Conservation (phyloP, 805 yeast genomes). For the Metschnikowia similis region DNA sequence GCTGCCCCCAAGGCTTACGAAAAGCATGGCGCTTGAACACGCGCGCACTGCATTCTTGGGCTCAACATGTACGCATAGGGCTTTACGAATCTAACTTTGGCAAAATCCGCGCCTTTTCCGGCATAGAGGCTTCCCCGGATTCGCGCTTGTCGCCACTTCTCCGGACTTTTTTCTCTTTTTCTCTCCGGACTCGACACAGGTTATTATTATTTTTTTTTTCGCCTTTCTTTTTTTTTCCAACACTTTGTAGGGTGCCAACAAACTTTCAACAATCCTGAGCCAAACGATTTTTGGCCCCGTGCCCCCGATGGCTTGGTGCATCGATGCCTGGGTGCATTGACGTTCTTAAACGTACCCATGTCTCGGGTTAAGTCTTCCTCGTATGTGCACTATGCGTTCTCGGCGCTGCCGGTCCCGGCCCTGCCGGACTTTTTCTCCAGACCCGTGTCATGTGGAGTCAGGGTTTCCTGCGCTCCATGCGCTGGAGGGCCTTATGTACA, state of each 20-base stretch:
- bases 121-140: not conserved
- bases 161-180: constrained; percentile 1
- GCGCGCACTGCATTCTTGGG: not conserved
- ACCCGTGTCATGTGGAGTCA: not conserved
- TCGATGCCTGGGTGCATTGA: not conserved
- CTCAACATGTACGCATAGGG: not conserved
- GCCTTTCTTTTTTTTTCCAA: not conserved
- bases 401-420: not conserved
- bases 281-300: not conserved
- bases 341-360: too few species aligned
- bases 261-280: not conserved
- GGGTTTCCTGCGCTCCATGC: constrained; percentile 4
- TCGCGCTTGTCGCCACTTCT: not conserved
- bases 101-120: not conserved
- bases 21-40: not conserved
- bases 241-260: not conserved
- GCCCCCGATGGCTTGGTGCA: not conserved
- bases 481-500: not conserved
- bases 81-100: not conserved
- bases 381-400: not conserved
- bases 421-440: constrained; percentile 3
- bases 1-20: not conserved
- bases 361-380: too few species aligned
- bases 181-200: not conserved
- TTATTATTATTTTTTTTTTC: not conserved